These are phyloP conservation scores for Zalaria obscura DNA, from an alignment of 2,329 filamentous ascomycete genomes.

Conservation along the genomic window DNA sequence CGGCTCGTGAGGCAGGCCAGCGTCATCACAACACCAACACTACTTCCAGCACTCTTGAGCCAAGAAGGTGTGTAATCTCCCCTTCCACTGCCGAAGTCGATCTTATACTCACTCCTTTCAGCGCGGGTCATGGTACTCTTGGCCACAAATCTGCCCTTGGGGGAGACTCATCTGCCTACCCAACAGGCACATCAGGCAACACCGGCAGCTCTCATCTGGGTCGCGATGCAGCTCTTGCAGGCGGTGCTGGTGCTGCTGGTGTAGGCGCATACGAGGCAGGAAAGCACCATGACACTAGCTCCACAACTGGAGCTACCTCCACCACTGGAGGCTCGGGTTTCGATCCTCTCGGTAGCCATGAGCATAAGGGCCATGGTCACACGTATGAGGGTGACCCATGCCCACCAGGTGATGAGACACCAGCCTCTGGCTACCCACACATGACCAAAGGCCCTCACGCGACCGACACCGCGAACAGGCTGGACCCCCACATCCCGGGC, in stretches of 20 bases:
- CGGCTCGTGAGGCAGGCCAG: neutral
- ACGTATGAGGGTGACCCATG: conserved; percentile 13
- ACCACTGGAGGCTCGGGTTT: neutral
- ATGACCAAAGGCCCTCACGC: conserved; percentile 16
- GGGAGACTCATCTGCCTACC: neutral
- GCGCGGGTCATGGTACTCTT: neutral
- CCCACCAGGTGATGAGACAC: conserved; percentile 4
- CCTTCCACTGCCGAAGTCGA: neutral
- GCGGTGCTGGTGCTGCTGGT: conserved; percentile 17
- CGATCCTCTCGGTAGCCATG: conserved; percentile 6
- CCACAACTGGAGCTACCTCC: neutral
- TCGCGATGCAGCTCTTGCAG: conserved; percentile 15
- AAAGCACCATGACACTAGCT: conserved; percentile 11
- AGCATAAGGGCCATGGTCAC: conserved; percentile 10
- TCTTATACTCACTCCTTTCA: neutral
- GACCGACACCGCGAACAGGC: conserved; percentile 16
- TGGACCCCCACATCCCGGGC: conserved; percentile 21
- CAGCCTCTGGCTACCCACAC: conserved; percentile 1
- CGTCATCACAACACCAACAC: neutral
- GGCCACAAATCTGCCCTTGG: conserved; percentile 2
- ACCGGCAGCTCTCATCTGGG: neutral
- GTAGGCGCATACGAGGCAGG: conserved; percentile 18
- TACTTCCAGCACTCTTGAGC: neutral
- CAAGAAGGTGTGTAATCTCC: neutral
- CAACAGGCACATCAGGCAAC: too few relatives aligned